Conservation (phyloP, 257 asterid genomes). For the Gentiana dahurica region DNA sequence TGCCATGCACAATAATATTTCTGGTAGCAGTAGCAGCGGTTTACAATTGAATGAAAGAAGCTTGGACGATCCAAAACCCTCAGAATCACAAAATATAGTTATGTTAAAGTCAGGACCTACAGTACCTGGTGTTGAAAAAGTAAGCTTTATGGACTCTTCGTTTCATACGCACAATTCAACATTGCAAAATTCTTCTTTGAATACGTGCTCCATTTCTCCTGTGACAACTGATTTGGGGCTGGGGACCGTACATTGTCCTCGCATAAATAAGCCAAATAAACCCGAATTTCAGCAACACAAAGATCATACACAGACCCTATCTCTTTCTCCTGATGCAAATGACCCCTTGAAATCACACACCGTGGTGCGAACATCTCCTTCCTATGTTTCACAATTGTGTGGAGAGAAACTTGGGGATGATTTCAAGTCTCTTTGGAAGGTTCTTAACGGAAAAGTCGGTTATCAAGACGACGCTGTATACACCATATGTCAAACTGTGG, state of each 20-base stretch:
- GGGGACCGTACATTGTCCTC: slow-evolving; percentile 44
- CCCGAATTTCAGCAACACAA: slow-evolving; percentile 21
- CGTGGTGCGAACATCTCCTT: slow-evolving; percentile 24
- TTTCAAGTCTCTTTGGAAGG: slow-evolving; percentile 40
- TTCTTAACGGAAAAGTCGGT: slow-evolving; percentile 49
- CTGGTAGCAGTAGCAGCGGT: slow-evolving; percentile 21
- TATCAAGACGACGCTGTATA: slow-evolving; percentile 82
- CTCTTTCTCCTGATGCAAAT: slow-evolving; percentile 35
- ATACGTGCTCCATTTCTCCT: slow-evolving; percentile 22
- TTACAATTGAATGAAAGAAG: slow-evolving; percentile 22
- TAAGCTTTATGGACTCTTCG: slow-evolving; percentile 17
- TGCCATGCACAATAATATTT: slow-evolving; percentile 17
- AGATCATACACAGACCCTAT: slow-evolving; percentile 16
- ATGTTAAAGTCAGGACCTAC: slow-evolving; percentile 16
- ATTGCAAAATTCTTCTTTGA: slow-evolving; percentile 16
- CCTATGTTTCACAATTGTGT: slow-evolving; percentile 26
- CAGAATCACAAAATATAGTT: slow-evolving; percentile 21
- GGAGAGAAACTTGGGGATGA: slow-evolving; percentile 29
- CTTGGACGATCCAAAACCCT: slow-evolving; percentile 16
- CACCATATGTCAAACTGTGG: slow-evolving; percentile 39
- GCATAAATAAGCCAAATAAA: slow-evolving; percentile 20
- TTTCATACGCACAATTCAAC: slow-evolving; percentile 13
- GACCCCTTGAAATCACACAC: slow-evolving; percentile 18
- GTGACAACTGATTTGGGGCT: slow-evolving; percentile 80
- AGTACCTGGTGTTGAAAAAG: slow-evolving; percentile 13